A percentile compares a stretch with the other conserved stretches of the same genome.
phyloP scores from a whole-genome alignment of 2,329 filamentous ascomycete genomes.

The Alternaria arbusti region DNA sequence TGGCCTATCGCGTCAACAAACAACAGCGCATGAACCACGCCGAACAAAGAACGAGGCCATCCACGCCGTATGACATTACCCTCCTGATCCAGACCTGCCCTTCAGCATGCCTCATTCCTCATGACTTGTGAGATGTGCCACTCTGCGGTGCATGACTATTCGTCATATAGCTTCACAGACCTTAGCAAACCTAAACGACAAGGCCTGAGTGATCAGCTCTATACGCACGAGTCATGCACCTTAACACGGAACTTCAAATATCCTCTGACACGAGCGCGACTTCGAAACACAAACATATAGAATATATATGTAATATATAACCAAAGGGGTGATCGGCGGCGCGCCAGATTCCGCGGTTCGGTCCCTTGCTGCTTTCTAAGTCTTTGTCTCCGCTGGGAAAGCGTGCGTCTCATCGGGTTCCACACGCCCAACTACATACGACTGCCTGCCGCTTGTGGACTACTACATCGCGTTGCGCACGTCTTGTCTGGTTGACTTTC shows the following conservation, averaged over 20 bases:
- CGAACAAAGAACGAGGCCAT: not conserved
- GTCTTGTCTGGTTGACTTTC: not conserved
- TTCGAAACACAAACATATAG: not conserved
- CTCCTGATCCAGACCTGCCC: not conserved
- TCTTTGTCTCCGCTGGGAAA: not conserved
- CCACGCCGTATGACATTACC: not conserved
- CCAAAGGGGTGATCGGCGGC: not conserved
- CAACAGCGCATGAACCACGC: not conserved
- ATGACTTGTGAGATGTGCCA: not conserved
- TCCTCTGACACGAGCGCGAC: not conserved
- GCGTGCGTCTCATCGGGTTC: not conserved
- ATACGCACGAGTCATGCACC: constrained; percentile 1
- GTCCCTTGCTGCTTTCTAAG: not conserved
- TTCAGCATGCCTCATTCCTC: not conserved
- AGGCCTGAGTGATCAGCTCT: not conserved
- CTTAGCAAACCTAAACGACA: not conserved
- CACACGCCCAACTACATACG: not conserved
- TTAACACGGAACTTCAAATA: not conserved
- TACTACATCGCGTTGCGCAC: not conserved
- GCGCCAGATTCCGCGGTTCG: not conserved
- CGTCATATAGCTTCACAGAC: not conserved
- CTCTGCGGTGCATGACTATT: not conserved
- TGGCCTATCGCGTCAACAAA: not conserved
- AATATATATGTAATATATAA: not conserved
- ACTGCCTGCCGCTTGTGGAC: not conserved